Evolutionary conservation across 2,329 filamentous ascomycete genomes (phyloP).

Genomic region (Pestalotiopsis sp.): DNA sequence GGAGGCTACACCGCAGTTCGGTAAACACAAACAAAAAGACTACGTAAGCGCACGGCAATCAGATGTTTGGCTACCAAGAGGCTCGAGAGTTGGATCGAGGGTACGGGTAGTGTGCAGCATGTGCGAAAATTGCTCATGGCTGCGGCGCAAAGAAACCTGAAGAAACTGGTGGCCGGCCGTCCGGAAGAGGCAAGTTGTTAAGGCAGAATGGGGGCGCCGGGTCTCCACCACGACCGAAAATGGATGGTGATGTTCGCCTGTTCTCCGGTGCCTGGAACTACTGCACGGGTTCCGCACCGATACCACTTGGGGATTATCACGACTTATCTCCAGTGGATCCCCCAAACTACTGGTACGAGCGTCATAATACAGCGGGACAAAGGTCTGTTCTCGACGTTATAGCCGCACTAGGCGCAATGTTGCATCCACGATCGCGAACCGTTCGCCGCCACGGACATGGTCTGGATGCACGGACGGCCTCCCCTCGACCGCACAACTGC

Average conservation of each 20-base stretch:
- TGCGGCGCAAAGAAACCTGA: neutral
- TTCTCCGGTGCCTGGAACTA: constrained; percentile 1
- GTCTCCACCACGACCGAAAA: neutral
- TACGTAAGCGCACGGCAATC: constrained; percentile 2
- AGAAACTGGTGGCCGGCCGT: neutral
- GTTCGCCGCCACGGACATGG: neutral
- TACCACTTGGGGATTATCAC: neutral
- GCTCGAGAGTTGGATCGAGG: neutral
- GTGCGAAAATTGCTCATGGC: neutral
- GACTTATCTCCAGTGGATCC: neutral
- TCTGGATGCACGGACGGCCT: neutral
- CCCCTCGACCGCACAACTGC: neutral
- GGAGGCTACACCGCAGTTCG: constrained; percentile 3
- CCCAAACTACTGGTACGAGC: neutral
- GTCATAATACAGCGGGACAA: neutral
- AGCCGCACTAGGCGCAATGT: neutral
- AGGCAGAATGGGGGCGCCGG: neutral
- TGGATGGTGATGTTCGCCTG: constrained; percentile 1
- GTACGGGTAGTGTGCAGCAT: neutral
- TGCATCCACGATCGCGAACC: neutral
- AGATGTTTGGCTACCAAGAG: neutral
- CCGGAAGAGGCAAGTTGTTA: constrained; percentile 10
- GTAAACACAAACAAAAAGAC: neutral
- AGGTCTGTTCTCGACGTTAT: constrained; percentile 2
- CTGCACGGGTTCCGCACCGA: neutral